These are phyloP conservation scores for Mollisia scopiformis DNA, from an alignment of 2,329 filamentous ascomycete species.

Conservation along the genomic window DNA sequence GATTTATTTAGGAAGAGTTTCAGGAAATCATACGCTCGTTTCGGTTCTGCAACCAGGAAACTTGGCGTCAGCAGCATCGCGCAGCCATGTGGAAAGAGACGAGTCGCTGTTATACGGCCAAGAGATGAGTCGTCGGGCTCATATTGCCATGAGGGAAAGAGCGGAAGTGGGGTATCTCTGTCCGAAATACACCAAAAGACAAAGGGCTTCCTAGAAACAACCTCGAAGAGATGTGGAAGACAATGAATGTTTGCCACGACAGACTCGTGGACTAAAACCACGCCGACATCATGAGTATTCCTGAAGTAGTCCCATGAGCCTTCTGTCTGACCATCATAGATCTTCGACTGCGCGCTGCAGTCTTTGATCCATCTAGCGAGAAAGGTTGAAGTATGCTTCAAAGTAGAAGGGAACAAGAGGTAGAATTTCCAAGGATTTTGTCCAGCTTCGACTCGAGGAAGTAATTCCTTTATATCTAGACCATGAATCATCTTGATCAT, in stretches of 20 bases:
- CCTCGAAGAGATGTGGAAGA: constrained; percentile 20
- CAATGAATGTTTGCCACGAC: constrained; percentile 21
- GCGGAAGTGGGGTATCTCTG: constrained; percentile 25
- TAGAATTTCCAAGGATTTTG: constrained; percentile 43
- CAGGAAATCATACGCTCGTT: constrained; percentile 42
- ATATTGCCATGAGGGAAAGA: constrained; percentile 32
- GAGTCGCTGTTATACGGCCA: constrained; percentile 41
- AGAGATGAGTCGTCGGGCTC: constrained; percentile 26
- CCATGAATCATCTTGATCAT: constrained; percentile 25
- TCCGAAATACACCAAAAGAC: constrained; percentile 34
- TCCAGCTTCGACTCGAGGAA: constrained; percentile 7
- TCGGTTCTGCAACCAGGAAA: constrained; percentile 50
- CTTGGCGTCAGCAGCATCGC: constrained; percentile 54
- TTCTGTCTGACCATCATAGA: constrained; percentile 44
- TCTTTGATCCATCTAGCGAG: constrained; percentile 49
- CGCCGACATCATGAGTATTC: constrained; percentile 24
- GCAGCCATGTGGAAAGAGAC: constrained; percentile 48
- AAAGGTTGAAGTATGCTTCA: constrained; percentile 39
- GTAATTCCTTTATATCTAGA: constrained; percentile 25
- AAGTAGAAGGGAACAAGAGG: constrained; percentile 50
- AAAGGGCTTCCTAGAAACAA: constrained; percentile 8
- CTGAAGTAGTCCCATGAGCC: constrained; percentile 54
- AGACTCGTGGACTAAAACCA: constrained; percentile 35
- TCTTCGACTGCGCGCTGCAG: constrained; percentile 43
- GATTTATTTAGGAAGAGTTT: constrained; percentile 42